Base-by-base conservation (phyloP, 352 stramenopile species). In the Globisporangium mamillatum region DNA sequence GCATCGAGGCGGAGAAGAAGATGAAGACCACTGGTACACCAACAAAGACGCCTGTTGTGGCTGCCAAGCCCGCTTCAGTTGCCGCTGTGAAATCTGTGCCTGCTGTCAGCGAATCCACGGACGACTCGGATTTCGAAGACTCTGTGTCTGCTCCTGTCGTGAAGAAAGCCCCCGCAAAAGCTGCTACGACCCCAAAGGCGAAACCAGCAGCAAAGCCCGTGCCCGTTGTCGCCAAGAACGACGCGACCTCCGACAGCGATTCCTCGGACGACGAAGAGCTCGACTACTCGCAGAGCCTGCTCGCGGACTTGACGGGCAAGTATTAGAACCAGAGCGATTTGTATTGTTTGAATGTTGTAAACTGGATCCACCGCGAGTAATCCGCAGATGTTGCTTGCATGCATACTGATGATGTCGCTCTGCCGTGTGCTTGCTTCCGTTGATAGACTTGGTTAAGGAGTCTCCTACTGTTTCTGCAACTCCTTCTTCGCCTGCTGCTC, bases 221-320 rank as follows among this genome's bases (percentile, higher is more conserved):
- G 10, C 36, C 69, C 50, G 36, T 25, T 59, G 29, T 60, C 56
- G 34, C 22, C 14, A 62, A 71, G 53, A 32, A 18, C 25, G 77
- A 70, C 24, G 63, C 59, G 2, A 29, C 29, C 32, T 69, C 62
- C 2, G 68, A 76, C 48, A 76, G 73, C 54, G 73, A 79, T 44
- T 82, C 77, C 20, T 88, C 77, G 1, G 81, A 90, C 53, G 84
- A 92, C 38, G 85, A 93, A 66, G 73, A 81, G 44, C 60, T 88
- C 22, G 80, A 91, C 71, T 93, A 93, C 69, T 92, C 81, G 46
- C 81, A 93, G 68, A 88, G 80, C 70, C 74, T 93, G 7, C 70
- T 93, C 44, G 85, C 85, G 38, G 82, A 92, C 53, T 75, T 93
- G 74, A 89, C 79, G 32, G 81, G 82, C 89, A 78, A 77, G 81